phyloP scores from a whole-genome alignment of 2,329 filamentous ascomycete genomes.

The Ceratocystis albifundus region DNA sequence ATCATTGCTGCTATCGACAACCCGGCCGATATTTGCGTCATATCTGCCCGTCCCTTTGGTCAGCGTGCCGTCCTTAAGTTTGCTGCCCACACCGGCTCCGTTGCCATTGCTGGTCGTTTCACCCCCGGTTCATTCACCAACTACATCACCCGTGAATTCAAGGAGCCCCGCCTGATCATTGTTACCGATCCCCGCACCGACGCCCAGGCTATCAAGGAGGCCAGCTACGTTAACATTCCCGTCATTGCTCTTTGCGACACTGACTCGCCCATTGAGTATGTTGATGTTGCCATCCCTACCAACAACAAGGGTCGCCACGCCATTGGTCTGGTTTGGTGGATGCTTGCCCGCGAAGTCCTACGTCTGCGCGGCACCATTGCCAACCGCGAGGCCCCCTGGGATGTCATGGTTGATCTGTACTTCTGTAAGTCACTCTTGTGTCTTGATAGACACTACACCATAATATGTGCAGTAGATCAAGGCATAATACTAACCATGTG shows the following conservation, averaged over 20 bases:
- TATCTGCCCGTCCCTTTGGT: slow-evolving; percentile 98
- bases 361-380: slow-evolving; percentile 94
- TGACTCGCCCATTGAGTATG: slow-evolving; percentile 98
- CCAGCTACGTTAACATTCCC: slow-evolving; percentile 99
- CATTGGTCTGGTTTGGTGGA: slow-evolving; percentile 98
- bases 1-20: slow-evolving; percentile 99
- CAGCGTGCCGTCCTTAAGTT: slow-evolving; percentile 99
- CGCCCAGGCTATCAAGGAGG: slow-evolving; percentile 99
- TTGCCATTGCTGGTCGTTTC: slow-evolving; percentile 98
- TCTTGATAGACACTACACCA: neutral
- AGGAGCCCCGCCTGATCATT: slow-evolving; percentile 98
- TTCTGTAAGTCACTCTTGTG: slow-evolving; percentile 55
- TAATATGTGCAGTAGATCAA: neutral
- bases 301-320: slow-evolving; percentile 99
- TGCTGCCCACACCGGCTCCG: slow-evolving; percentile 93
- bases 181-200: slow-evolving; percentile 99
- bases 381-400: slow-evolving; percentile 93
- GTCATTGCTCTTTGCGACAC: slow-evolving; percentile 99
- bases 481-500: slow-evolving; percentile 25
- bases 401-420: slow-evolving; percentile 99
- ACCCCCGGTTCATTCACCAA: slow-evolving; percentile 99
- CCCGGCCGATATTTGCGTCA: slow-evolving; percentile 97
- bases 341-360: slow-evolving; percentile 98
- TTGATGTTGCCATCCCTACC: slow-evolving; percentile 98
- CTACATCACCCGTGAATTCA: slow-evolving; percentile 99